Percentiles rank a stretch among this genome's conserved stretches.
Conservation (phyloP, 75 land plant species). For the Azolla pinnata region DNA sequence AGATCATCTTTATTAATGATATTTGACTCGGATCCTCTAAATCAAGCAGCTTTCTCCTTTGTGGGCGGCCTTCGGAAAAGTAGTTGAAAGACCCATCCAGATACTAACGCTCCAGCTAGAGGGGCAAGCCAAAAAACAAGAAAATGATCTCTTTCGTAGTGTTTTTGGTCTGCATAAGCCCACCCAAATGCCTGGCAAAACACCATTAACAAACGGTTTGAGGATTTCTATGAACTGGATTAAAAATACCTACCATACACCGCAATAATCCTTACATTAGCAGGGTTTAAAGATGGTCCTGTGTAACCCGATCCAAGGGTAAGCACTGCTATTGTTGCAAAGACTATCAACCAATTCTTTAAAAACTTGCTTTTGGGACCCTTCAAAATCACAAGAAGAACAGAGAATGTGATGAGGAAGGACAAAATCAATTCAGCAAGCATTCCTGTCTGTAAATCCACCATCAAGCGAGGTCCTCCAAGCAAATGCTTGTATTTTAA, state of each 20-base stretch:
- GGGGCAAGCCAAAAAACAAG: constrained; percentile 16
- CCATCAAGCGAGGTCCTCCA: constrained; percentile 63
- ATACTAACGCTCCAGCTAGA: constrained; percentile 1
- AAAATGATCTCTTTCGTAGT: constrained; percentile 4
- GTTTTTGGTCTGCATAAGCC: constrained; percentile 7
- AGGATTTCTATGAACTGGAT: too few relatives aligned
- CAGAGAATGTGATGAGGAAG: constrained; percentile 47
- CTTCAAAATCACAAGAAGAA: constrained; percentile 34
- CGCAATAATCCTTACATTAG: constrained; percentile 48
- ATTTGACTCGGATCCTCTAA: too few relatives aligned
- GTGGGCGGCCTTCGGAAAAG: constrained; percentile 3
- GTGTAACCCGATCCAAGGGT: constrained; percentile 53
- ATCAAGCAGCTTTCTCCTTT: constrained; percentile 17
- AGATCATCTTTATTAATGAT: too few relatives aligned
- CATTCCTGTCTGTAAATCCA: constrained; percentile 57
- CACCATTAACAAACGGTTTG: background rate
- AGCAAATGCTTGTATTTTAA: constrained; percentile 48
- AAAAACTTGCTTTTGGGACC: constrained; percentile 35
- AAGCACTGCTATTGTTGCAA: constrained; percentile 45
- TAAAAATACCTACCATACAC: too few relatives aligned
- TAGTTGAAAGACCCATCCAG: constrained; percentile 4
- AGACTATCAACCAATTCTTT: constrained; percentile 42
- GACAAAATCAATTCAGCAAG: constrained; percentile 65
- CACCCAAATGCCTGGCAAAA: constrained; percentile 15
- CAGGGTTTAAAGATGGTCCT: constrained; percentile 90